Conservation (phyloP, 1,284 basidiomycete species). For the Sanghuangporus baumii region DNA sequence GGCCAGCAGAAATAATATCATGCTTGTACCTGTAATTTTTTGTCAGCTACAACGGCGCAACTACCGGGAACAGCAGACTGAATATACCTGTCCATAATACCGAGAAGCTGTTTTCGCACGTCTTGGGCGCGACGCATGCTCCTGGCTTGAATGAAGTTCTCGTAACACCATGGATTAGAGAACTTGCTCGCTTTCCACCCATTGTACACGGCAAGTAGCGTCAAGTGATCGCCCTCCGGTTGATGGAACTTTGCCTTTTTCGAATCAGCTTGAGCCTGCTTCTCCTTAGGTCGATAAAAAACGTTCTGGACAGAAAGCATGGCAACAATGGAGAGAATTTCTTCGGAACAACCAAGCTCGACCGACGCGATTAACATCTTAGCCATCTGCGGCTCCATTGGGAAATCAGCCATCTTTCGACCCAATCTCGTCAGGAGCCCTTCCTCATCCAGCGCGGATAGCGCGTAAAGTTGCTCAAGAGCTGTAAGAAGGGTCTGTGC, state of each 20-base stretch:
- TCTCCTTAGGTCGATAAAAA: slow-evolving; percentile 98
- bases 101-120: slow-evolving; percentile 93
- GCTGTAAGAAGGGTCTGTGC: slow-evolving; percentile 95
- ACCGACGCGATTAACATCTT: slow-evolving; percentile 99
- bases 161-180: slow-evolving; percentile 94
- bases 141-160: slow-evolving; percentile 96
- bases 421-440: slow-evolving; percentile 91
- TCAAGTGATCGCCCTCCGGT: slow-evolving; percentile 96
- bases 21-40: slow-evolving; percentile 74
- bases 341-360: slow-evolving; percentile 94
- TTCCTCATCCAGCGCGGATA: slow-evolving; percentile 96
- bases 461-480: slow-evolving; percentile 88
- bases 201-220: slow-evolving; percentile 94
- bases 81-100: slow-evolving; percentile 94
- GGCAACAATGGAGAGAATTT: slow-evolving; percentile 94
- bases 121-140: slow-evolving; percentile 98
- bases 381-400: slow-evolving; percentile 92
- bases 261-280: slow-evolving; percentile 97
- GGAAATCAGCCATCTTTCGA: slow-evolving; percentile 99
- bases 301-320: slow-evolving; percentile 97
- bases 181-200: slow-evolving; percentile 97
- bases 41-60: background rate
- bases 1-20: slow-evolving; percentile 87
- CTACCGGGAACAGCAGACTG: background rate
- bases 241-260: slow-evolving; percentile 99